Conservation (phyloP, 1,284 basidiomycete genomes). For the Apiotrichum porosum region DNA sequence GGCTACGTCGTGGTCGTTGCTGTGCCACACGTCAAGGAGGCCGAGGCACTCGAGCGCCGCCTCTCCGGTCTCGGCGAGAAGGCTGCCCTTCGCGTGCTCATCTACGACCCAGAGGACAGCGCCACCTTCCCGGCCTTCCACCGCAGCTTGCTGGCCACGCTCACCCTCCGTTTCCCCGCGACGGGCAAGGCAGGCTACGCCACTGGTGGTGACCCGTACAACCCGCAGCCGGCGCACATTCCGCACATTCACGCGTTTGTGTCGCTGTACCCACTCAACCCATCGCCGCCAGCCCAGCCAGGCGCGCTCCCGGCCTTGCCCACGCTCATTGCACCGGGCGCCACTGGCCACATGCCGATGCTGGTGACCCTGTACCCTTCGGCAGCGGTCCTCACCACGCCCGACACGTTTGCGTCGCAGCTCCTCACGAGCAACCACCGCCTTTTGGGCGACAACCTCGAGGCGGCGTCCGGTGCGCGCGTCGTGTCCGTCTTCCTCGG, state of each 20-base stretch:
- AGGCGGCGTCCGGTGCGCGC: constrained; percentile 23
- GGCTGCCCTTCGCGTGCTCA: constrained; percentile 42
- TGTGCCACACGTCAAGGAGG: constrained; percentile 42
- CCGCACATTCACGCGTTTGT: constrained; percentile 45
- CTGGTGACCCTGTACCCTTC: constrained; percentile 45
- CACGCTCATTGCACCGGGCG: constrained; percentile 31
- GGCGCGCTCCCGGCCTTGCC: constrained; percentile 43
- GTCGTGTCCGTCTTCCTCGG: constrained; percentile 40
- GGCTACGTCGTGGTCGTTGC: constrained; percentile 48
- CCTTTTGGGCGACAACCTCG: constrained; percentile 39
- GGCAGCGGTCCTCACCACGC: constrained; percentile 33
- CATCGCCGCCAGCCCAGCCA: constrained; percentile 36
- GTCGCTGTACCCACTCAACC: constrained; percentile 44
- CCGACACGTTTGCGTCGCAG: constrained; percentile 42
- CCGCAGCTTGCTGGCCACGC: constrained; percentile 42
- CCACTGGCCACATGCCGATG: constrained; percentile 22
- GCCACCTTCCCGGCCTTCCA: constrained; percentile 47
- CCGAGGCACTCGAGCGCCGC: constrained; percentile 42
- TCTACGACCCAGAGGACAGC: constrained; percentile 46
- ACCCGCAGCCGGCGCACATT: constrained; percentile 31
- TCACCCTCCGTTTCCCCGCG: constrained; percentile 44
- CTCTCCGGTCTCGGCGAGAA: constrained; percentile 38
- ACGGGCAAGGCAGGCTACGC: not conserved
- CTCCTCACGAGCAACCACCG: constrained; percentile 38
- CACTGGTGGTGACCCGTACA: constrained; percentile 35